phyloP scores from a whole-genome alignment of 2,329 filamentous ascomycete species.

The Zymoseptoria brevis region DNA sequence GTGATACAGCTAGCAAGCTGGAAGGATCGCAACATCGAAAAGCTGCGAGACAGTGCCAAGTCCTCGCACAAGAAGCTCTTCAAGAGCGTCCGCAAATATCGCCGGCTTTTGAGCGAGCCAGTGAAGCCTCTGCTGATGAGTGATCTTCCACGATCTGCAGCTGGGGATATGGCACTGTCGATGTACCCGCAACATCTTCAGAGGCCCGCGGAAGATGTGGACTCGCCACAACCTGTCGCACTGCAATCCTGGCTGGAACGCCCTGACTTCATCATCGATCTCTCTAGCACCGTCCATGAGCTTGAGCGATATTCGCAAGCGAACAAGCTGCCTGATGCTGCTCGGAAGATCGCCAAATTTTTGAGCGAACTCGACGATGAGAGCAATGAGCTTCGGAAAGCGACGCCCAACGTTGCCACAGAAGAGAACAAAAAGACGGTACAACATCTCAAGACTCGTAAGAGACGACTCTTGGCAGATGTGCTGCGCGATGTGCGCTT shows the following conservation, averaged over 20 bases:
- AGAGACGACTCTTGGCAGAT: slow-evolving; percentile 83
- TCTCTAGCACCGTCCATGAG: background rate
- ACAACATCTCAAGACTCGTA: slow-evolving; percentile 83
- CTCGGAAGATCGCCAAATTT: slow-evolving; percentile 9
- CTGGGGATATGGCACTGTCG: background rate
- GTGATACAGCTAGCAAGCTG: slow-evolving; percentile 90
- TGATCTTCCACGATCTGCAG: slow-evolving; percentile 13
- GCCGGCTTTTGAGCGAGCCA: slow-evolving; percentile 66
- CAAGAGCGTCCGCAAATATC: slow-evolving; percentile 83
- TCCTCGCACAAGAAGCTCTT: slow-evolving; percentile 89
- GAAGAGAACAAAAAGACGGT: slow-evolving; percentile 79
- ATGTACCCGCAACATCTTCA: background rate
- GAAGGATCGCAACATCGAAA: slow-evolving; percentile 95
- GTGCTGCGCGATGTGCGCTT: slow-evolving; percentile 71
- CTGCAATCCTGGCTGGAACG: slow-evolving; percentile 8
- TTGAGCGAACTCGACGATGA: slow-evolving; percentile 52
- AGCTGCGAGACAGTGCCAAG: slow-evolving; percentile 78
- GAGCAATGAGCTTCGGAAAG: slow-evolving; percentile 67
- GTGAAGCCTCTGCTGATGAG: slow-evolving; percentile 51
- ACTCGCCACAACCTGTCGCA: background rate
- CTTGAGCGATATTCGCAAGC: background rate
- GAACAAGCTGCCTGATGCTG: background rate
- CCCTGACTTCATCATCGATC: background rate
- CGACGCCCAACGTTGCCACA: slow-evolving; percentile 71
- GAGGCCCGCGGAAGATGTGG: background rate